These are phyloP conservation scores for Silene noctiflora DNA, from an alignment of 179 eudicot species.

Conservation along the genomic window DNA sequence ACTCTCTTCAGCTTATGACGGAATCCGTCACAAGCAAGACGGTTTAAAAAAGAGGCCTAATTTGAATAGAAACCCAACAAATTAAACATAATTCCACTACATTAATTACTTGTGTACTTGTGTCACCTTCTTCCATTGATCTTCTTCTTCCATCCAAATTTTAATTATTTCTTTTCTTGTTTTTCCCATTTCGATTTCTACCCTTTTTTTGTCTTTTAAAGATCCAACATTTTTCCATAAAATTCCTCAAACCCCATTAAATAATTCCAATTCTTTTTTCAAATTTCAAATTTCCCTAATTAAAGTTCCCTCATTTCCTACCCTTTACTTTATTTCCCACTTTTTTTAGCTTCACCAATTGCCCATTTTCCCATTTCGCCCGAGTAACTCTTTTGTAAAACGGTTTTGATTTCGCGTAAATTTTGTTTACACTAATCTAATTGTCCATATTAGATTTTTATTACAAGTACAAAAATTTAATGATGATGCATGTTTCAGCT, in stretches of 20 bases:
- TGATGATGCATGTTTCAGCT: not conserved
- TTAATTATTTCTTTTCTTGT: not conserved
- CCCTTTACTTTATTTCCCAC: conserved; percentile 20
- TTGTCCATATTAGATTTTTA: not conserved
- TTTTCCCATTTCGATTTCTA: conserved; percentile 13
- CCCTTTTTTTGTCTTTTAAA: conserved; percentile 21
- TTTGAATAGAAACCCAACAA: not conserved
- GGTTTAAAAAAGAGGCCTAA: too few species aligned
- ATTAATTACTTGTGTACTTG: not conserved
- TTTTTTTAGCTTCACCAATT: conserved; percentile 16
- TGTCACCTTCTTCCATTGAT: conserved; percentile 20
- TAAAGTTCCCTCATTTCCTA: conserved; percentile 19
- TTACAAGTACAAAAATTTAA: not conserved
- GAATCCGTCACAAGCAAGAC: too few species aligned
- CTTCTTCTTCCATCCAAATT: conserved; percentile 16
- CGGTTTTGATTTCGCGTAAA: too few species aligned
- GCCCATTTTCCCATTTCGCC: not conserved
- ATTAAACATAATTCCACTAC: not conserved
- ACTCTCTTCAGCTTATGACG: too few species aligned
- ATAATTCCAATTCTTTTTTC: conserved; percentile 16
- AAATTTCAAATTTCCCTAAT: conserved; percentile 31
- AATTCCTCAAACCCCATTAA: conserved; percentile 3
- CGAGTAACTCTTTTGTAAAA: not conserved
- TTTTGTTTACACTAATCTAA: not conserved
- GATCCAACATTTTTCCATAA: conserved; percentile 14